A percentile compares a stretch with the other conserved stretches of the same genome.
These are phyloP conservation scores for Aureobasidium sp. DNA, from an alignment of 2,329 filamentous ascomycete species.

Conservation along the genomic window DNA sequence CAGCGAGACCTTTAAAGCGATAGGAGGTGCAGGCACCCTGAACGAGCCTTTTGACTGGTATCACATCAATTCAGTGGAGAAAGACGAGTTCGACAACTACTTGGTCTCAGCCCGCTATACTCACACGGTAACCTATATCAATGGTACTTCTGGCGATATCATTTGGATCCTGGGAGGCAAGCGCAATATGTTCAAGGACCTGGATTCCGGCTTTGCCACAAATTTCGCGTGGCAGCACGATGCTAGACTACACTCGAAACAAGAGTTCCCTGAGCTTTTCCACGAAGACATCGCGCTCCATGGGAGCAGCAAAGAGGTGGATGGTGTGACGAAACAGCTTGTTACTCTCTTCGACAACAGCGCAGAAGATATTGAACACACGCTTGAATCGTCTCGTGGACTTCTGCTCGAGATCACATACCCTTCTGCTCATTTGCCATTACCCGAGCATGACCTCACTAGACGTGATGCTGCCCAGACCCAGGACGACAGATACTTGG, in stretches of 20 bases:
- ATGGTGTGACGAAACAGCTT: slow-evolving; percentile 19
- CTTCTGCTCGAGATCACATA: slow-evolving; percentile 28
- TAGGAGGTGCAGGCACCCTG: slow-evolving; percentile 27
- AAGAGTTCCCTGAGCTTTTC: slow-evolving; percentile 34
- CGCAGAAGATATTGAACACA: slow-evolving; percentile 31
- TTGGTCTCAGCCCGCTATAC: slow-evolving; percentile 47
- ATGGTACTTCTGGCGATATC: slow-evolving; percentile 40
- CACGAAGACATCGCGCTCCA: background rate
- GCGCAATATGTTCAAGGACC: slow-evolving; percentile 24
- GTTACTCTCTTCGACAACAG: slow-evolving; percentile 42
- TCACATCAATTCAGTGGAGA: slow-evolving; percentile 51
- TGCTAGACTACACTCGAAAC: slow-evolving; percentile 38
- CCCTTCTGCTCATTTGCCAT: slow-evolving; percentile 17
- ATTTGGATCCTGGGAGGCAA: slow-evolving; percentile 44
- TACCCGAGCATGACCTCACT: background rate
- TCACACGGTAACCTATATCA: slow-evolving; percentile 42
- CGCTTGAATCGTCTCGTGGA: slow-evolving; percentile 26
- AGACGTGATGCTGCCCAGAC: background rate
- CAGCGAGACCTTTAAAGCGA: slow-evolving; percentile 33
- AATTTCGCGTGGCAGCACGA: slow-evolving; percentile 46
- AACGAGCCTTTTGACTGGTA: slow-evolving; percentile 46
- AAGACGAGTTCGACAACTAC: slow-evolving; percentile 45
- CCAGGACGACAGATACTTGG: slow-evolving; percentile 20
- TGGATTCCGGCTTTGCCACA: slow-evolving; percentile 22
- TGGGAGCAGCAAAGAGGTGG: background rate